These are phyloP conservation scores for Echeveria elegans DNA, from an alignment of 164 flowering plant species.

Conservation along the genomic window DNA sequence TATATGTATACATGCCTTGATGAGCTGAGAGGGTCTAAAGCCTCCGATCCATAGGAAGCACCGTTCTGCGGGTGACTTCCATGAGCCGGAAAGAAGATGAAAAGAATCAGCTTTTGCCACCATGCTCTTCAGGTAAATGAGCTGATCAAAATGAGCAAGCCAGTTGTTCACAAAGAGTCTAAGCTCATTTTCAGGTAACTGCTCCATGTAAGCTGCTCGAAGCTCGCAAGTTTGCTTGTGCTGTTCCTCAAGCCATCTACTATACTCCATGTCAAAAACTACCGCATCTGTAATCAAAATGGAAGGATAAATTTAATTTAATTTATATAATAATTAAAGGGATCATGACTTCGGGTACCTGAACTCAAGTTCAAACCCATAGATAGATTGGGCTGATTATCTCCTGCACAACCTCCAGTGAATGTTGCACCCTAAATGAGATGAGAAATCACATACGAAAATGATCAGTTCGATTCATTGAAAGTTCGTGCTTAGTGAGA, in stretches of 20 bases:
- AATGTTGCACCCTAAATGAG: neutral
- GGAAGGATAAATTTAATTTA: neutral
- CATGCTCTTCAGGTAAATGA: conserved; percentile 67
- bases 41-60: conserved; percentile 99
- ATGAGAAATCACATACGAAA: neutral
- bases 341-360: no score
- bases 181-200: conserved; percentile 75
- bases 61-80: conserved; percentile 97
- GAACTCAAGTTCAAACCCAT: conserved; percentile 2
- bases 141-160: conserved; percentile 66
- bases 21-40: conserved; percentile 90
- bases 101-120: conserved; percentile 77
- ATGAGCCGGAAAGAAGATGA: conserved; percentile 84
- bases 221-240: conserved; percentile 65
- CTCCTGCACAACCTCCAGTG: neutral
- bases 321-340: no score
- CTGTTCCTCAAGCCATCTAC: conserved; percentile 19
- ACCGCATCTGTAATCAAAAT: conserved; percentile 25
- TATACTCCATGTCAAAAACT: conserved; percentile 18
- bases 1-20: conserved; percentile 38
- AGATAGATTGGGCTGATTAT: neutral
- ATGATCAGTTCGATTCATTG: neutral
- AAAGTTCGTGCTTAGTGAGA: no score
- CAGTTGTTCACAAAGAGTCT: conserved; percentile 66
- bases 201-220: conserved; percentile 81